These are phyloP conservation scores for Geotrichum carabidarum DNA, from an alignment of 1,139 yeast species.

Conservation along the genomic window DNA sequence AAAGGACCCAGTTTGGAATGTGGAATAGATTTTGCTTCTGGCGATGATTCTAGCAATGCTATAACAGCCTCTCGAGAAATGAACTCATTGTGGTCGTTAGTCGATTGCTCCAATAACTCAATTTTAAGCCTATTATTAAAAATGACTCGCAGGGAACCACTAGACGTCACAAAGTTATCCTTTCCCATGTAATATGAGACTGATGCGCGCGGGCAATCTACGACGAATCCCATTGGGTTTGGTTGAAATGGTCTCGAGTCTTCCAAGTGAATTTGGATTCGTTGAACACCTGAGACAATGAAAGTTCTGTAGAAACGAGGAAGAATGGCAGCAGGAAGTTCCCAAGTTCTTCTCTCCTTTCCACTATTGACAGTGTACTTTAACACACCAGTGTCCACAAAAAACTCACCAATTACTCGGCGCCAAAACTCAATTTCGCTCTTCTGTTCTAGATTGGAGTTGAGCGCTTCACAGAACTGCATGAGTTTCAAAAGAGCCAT, in stretches of 20 bases:
- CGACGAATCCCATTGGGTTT: slow-evolving; percentile 57
- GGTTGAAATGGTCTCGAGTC: slow-evolving; percentile 66
- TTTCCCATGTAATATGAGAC: slow-evolving; percentile 56
- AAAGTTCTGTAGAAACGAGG: slow-evolving; percentile 59
- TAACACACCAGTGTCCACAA: slow-evolving; percentile 46
- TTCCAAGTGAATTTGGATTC: slow-evolving; percentile 56
- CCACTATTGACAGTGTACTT: slow-evolving; percentile 44
- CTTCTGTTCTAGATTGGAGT: slow-evolving; percentile 41
- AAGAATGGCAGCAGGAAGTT: slow-evolving; percentile 58
- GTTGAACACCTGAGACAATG: slow-evolving; percentile 50
- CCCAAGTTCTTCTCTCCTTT: slow-evolving; percentile 53
- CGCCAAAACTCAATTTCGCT: slow-evolving; percentile 47
- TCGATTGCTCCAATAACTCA: slow-evolving; percentile 65
- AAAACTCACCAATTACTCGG: slow-evolving; percentile 44
- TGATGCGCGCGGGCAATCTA: slow-evolving; percentile 55
- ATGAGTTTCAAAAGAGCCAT: slow-evolving; percentile 21
- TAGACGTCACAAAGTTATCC: slow-evolving; percentile 61
- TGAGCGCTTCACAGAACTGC: slow-evolving; percentile 41
- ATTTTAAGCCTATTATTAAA: slow-evolving; percentile 59
- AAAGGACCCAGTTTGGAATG: slow-evolving; percentile 34
- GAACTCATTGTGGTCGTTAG: slow-evolving; percentile 40
- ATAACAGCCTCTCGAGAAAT: neutral
- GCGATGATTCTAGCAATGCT: slow-evolving; percentile 1
- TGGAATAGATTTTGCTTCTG: neutral
- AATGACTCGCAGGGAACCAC: slow-evolving; percentile 55